Evolutionary conservation across 306 rosid genomes (phyloP).

Genomic region (Rubus parviflorus): DNA sequence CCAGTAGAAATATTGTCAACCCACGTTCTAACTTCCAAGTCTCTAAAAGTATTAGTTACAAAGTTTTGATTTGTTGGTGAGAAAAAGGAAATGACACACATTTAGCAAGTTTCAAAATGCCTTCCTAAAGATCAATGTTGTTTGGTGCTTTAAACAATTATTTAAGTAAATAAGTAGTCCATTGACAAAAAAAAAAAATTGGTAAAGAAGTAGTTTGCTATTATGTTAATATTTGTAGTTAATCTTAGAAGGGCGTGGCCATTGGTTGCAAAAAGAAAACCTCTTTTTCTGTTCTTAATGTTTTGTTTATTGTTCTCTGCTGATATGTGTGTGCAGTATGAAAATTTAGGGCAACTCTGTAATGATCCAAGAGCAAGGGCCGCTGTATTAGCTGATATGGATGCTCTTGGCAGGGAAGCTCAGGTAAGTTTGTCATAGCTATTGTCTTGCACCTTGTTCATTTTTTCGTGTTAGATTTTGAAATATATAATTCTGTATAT

Average conservation of each 20-base stretch:
- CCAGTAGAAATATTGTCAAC: neutral
- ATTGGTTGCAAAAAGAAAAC: neutral
- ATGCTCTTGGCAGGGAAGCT: slow-evolving; percentile 79
- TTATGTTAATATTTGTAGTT: neutral
- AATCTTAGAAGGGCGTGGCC: neutral
- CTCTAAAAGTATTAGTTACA: neutral
- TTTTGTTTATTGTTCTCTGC: slow-evolving; percentile 22
- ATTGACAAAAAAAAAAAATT: neutral
- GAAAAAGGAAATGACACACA: neutral
- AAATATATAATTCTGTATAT: slow-evolving; percentile 24
- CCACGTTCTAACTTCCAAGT: neutral
- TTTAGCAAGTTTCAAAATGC: neutral
- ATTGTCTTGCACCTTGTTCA: neutral
- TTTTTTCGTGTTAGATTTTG: neutral
- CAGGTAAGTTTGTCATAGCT: slow-evolving; percentile 51
- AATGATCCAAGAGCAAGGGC: slow-evolving; percentile 78
- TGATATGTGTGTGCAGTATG: slow-evolving; percentile 48
- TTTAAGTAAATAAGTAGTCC: neutral
- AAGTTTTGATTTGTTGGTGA: neutral
- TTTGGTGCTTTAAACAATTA: neutral
- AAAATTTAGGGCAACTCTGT: slow-evolving; percentile 68
- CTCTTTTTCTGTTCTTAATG: neutral
- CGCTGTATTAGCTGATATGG: slow-evolving; percentile 87
- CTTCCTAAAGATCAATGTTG: neutral
- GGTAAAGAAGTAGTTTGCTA: neutral